Base-by-base conservation (phyloP, 495 filamentous ascomycete species). In the Bombardia bombarda region DNA sequence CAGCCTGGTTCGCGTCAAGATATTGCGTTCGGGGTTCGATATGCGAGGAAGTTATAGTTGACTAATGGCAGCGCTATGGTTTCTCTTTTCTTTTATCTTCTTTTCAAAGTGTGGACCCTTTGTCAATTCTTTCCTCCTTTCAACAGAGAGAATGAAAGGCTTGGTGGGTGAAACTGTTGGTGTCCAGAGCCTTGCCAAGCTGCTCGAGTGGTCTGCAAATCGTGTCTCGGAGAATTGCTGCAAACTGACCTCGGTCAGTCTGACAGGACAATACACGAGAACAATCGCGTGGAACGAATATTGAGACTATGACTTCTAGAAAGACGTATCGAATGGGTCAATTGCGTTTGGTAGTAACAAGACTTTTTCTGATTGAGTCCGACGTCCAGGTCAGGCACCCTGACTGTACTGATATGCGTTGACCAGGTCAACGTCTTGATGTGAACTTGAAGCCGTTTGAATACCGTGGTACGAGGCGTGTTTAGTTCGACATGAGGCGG, bases 401-500 rank as follows among this genome's bases (percentile, higher is more conserved):
- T n/a, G n/a, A n/a, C n/a, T n/a, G 26, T 13, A 7, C 7, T 30
- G 7, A 30, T 30, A 24, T 30, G 28, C n/a, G 16, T 28, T 20
- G 38, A n/a, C n/a, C n/a, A n/a, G n/a, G n/a, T n/a, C n/a, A n/a
- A n/a, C n/a, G n/a, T n/a, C n/a, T n/a, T n/a, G n/a, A n/a, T n/a
- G n/a, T n/a, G n/a, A n/a, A n/a, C 32, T 38, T 41, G 45, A 46
- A 28, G 53, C 50, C 43, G 44, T 47, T 13, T 24, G 30, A 21
- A 30, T 46, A 56, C 53, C 16, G 16, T 40, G 30, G 33, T 46
- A 56, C 53, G 45, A 44, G 44, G 42, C 21, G 14, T 22, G 37
- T 42, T 52, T 46, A 53, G 50, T 38, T 53, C 34, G 40, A 42
- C 2, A 32, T 49, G 46, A 41, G 49, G 36, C 50, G 55, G 55